Conservation (phyloP, 2,329 filamentous ascomycete genomes). For the Leptosphaerulina australis region DNA sequence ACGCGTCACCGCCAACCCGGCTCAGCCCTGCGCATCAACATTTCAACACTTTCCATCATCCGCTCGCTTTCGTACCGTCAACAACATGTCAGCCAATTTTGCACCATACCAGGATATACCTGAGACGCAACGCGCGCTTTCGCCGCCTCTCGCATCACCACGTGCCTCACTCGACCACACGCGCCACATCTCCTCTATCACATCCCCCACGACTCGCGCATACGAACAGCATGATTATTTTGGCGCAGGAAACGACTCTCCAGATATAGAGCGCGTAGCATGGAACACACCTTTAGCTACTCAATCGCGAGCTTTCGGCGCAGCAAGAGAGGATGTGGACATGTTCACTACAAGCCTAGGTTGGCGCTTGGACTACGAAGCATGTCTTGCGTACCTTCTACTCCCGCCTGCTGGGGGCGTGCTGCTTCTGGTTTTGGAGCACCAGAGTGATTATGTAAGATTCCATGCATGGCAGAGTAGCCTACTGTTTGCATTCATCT, state of each 20-base stretch:
- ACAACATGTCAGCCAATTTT: slow-evolving; percentile 64
- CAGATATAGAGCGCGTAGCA: slow-evolving; percentile 37
- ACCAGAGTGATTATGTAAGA: slow-evolving; percentile 95
- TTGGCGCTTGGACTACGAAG: slow-evolving; percentile 86
- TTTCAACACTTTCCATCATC: neutral
- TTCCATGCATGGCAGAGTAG: slow-evolving; percentile 97
- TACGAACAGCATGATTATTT: slow-evolving; percentile 53
- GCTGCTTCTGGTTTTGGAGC: slow-evolving; percentile 81
- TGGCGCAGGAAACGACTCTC: slow-evolving; percentile 21
- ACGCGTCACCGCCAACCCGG: slow-evolving; percentile 14
- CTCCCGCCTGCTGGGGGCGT: slow-evolving; percentile 87
- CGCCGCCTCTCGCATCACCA: slow-evolving; percentile 64
- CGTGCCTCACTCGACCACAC: slow-evolving; percentile 47
- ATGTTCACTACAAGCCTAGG: slow-evolving; percentile 89
- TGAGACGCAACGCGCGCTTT: slow-evolving; percentile 80
- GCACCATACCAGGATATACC: slow-evolving; percentile 96
- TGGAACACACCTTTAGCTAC: slow-evolving; percentile 29
- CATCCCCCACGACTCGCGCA: slow-evolving; percentile 41
- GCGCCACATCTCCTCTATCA: slow-evolving; percentile 35
- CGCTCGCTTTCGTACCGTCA: neutral
- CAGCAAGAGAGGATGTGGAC: slow-evolving; percentile 68
- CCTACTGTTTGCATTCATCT: slow-evolving; percentile 75
- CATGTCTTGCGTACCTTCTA: slow-evolving; percentile 83
- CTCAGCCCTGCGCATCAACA: slow-evolving; percentile 16
- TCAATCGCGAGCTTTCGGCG: slow-evolving; percentile 13